phyloP scores from a whole-genome alignment of 2,329 filamentous ascomycete genomes.

The Raffaelea deltoideospora region DNA sequence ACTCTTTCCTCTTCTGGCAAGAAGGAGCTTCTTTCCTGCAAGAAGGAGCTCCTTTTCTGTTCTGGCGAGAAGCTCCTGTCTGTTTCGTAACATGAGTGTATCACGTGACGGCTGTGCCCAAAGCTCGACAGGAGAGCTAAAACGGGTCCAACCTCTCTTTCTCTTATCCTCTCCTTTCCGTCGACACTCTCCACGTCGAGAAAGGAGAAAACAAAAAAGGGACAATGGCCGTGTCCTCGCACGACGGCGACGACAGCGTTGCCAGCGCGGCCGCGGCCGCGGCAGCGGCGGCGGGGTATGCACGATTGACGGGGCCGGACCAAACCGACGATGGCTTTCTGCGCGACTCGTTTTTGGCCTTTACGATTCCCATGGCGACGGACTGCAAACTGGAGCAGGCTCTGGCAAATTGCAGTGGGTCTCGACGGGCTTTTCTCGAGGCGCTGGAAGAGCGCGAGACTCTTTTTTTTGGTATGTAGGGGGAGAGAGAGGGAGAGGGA shows the following conservation, averaged over 20 bases:
- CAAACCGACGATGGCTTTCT: constrained; percentile 27
- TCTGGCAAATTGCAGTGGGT: constrained; percentile 22
- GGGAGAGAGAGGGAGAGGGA: too few species aligned
- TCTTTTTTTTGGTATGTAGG: constrained; percentile 56
- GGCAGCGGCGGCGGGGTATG: neutral
- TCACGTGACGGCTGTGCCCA: too few species aligned
- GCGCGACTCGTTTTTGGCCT: constrained; percentile 43
- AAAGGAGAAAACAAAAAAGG: neutral
- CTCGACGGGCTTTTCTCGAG: constrained; percentile 31
- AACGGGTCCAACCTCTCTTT: neutral
- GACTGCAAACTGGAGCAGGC: constrained; percentile 36
- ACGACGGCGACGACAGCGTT: neutral
- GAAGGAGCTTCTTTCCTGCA: too few species aligned
- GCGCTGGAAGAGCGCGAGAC: constrained; percentile 46
- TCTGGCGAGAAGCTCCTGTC: too few species aligned
- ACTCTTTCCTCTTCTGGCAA: too few species aligned
- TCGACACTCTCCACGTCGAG: neutral
- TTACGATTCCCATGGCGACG: constrained; percentile 43
- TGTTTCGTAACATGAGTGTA: too few species aligned
- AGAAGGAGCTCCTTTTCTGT: too few species aligned
- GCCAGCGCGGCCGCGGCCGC: neutral
- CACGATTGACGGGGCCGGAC: neutral
- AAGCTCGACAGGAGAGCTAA: too few species aligned
- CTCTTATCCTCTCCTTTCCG: neutral
- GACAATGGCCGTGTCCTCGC: constrained; percentile 1